Evolutionary conservation across 805 yeast species (phyloP).

Genomic region (Lipomyces yamanashiensis): DNA sequence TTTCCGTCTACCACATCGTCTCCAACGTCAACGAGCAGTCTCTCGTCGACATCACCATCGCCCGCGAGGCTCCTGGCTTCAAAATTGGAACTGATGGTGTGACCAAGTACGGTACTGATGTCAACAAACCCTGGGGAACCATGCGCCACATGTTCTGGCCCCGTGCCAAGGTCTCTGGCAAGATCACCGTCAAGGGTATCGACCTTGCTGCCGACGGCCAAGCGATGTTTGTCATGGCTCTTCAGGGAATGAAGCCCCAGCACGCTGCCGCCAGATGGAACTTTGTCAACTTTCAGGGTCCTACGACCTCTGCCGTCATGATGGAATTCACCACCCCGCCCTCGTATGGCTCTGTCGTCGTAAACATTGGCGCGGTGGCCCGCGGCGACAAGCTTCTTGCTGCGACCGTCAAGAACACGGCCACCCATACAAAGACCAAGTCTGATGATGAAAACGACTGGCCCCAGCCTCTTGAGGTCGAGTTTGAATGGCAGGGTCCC

Average conservation of each 20-base stretch:
- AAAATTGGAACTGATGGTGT: constrained; percentile 89
- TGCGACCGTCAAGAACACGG: constrained; percentile 68
- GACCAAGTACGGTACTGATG: constrained; percentile 84
- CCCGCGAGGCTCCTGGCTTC: constrained; percentile 72
- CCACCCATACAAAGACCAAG: constrained; percentile 59
- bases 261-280: constrained; percentile 99
- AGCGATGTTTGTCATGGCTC: constrained; percentile 91
- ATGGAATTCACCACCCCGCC: constrained; percentile 97
- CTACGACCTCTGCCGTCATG: constrained; percentile 70
- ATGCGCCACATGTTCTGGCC: constrained; percentile 99
- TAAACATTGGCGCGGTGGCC: constrained; percentile 76
- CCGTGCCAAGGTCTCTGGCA: constrained; percentile 72
- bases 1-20: constrained; percentile 55
- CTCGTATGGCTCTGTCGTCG: constrained; percentile 82
- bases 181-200: constrained; percentile 53
- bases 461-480: constrained; percentile 78
- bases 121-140: constrained; percentile 89
- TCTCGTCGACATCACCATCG: constrained; percentile 68
- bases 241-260: constrained; percentile 99
- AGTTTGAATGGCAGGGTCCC: constrained; percentile 61
- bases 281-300: constrained; percentile 85
- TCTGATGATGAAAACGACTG: constrained; percentile 83
- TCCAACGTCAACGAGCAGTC: constrained; percentile 72
- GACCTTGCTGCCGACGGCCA: constrained; percentile 46
- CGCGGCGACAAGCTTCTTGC: constrained; percentile 65